Evolutionary conservation across 2,329 filamentous ascomycete species (phyloP), one percentile per base, ranked within the genome.

Genomic region (Aspergillus amoenus): DNA sequence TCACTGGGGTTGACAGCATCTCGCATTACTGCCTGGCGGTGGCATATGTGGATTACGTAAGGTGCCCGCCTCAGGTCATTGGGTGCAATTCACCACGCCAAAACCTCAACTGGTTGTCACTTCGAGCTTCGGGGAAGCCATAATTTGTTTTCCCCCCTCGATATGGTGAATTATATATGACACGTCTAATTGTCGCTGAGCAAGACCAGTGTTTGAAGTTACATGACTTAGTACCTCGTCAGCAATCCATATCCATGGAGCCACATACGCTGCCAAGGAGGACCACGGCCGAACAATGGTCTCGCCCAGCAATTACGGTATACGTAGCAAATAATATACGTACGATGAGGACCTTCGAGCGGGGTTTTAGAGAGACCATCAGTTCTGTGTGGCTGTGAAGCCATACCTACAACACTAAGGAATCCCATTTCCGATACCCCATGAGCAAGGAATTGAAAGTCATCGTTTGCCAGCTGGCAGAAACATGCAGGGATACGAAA

Each of bases 31-130:
- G 59, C 56, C 59, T 61, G 58, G 56, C 60, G 51, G 60, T 59
- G 52, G 56, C 44, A 46, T 46, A 24, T 45, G 47, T 13, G 34
- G 57, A 56, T 65, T 65, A 65, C 50, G 56, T 65, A 65, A 63
- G 52, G 39, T n/a, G 44, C 8, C 21, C 18, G 48, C 17, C 39
- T 43, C 9, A 21, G 4, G 21, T 21, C 21, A 4, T 21, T 21
- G 21, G 21, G 21, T 21, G 21, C 21, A 21, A 21, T 21, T 21
- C 21, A 21, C 42, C 5, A 15, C 12, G 4, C 12, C 42, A 24
- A 27, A 37, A 13, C 42, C 13, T n/a, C 42, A 15, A 5, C 42
- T 5, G n/a, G 3, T 12, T 24, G 17, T 18, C 22, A 44, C 42
- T 44, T 27, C 41, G 9, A 43, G 34, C 34, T 37, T 37, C 34